Conservation (phyloP, 73 alveolate genomes). For the Stentor coeruleus region DNA sequence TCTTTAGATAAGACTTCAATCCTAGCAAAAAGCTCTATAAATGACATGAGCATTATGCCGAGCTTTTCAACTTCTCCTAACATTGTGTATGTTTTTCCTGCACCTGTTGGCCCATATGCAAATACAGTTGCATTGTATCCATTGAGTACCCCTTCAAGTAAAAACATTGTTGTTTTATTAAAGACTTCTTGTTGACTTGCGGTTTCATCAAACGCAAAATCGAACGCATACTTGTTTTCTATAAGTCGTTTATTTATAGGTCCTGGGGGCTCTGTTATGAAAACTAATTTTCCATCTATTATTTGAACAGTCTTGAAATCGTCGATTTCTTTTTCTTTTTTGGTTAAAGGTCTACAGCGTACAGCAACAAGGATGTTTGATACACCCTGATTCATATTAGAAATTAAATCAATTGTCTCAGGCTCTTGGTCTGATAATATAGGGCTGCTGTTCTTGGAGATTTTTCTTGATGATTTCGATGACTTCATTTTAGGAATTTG, state of each 20-base stretch:
- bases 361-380: conserved; percentile 29
- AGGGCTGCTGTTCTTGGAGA: no score
- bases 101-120: conserved; percentile 98
- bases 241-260: not conserved
- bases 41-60: conserved; percentile 84
- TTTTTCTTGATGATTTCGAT: no score
- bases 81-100: conserved; percentile 97
- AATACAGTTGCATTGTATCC: conserved; percentile 95
- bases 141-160: conserved; percentile 86
- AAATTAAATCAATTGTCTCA: no score
- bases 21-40: conserved; percentile 67
- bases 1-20: conserved; percentile 38
- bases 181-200: conserved; percentile 43
- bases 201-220: not conserved
- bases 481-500: no score
- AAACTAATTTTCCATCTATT: not conserved
- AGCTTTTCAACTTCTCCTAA: conserved; percentile 81
- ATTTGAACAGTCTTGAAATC: not conserved
- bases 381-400: no score
- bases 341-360: conserved; percentile 22
- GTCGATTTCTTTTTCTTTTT: conserved; percentile 17
- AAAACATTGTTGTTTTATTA: conserved; percentile 73
- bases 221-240: not conserved
- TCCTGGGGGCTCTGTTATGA: no score
- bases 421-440: no score